Evolutionary conservation across 2,329 filamentous ascomycete genomes (phyloP).

Genomic region (Pseudonectria foliicola): DNA sequence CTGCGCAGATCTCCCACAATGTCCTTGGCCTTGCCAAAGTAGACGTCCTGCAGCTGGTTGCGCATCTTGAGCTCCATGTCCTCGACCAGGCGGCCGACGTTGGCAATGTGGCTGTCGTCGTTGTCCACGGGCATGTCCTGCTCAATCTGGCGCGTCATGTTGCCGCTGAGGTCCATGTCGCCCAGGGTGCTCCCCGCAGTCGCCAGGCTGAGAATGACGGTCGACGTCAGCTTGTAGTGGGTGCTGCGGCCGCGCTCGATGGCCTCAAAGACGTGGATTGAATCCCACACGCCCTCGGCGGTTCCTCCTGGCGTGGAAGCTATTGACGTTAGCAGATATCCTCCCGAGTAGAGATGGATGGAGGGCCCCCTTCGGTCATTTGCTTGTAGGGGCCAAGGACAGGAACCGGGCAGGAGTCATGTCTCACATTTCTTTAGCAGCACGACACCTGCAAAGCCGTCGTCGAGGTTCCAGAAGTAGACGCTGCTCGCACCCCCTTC

Average conservation of each 20-base stretch:
- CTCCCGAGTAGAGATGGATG: no score
- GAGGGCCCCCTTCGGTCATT: not conserved
- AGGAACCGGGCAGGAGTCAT: not conserved
- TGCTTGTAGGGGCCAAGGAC: not conserved
- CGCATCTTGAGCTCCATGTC: conserved; percentile 99
- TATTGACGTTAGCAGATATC: conserved; percentile 31
- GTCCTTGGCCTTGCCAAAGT: conserved; percentile 99
- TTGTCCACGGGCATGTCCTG: conserved; percentile 82
- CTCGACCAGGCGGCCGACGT: conserved; percentile 89
- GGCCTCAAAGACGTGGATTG: conserved; percentile 96
- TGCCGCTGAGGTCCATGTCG: conserved; percentile 86
- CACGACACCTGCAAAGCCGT: conserved; percentile 94
- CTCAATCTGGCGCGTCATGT: conserved; percentile 97
- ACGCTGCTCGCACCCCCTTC: conserved; percentile 94
- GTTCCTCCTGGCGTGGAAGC: conserved; percentile 58
- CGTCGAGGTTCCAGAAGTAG: conserved; percentile 97
- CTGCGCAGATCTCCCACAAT: conserved; percentile 93
- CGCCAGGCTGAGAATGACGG: conserved; percentile 85
- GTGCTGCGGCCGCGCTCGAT: conserved; percentile 85
- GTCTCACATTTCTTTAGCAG: conserved; percentile 81
- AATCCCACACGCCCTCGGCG: conserved; percentile 86
- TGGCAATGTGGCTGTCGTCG: conserved; percentile 89
- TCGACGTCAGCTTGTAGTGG: conserved; percentile 97
- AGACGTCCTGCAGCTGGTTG: conserved; percentile 95
- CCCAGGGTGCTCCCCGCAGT: conserved; percentile 56